Percentiles rank a stretch among this genome's conserved stretches.
These are phyloP conservation scores for Tylopilus intermedius DNA, from an alignment of 768 basidiomycete genomes.

Conservation along the genomic window DNA sequence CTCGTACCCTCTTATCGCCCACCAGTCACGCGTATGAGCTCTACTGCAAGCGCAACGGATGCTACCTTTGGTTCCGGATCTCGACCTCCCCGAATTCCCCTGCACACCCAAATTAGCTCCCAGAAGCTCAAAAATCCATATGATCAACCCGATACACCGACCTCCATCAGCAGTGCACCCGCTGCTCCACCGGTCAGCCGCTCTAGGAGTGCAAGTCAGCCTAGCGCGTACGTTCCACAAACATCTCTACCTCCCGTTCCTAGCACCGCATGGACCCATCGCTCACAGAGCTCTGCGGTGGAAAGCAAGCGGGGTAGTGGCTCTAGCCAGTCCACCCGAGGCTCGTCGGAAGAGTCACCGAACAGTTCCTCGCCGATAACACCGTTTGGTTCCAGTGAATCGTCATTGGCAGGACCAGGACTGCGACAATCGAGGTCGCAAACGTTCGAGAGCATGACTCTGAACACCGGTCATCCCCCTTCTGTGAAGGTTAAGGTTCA, in stretches of 20 bases:
- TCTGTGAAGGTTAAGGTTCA: constrained; percentile 91
- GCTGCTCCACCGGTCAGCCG: constrained; percentile 41
- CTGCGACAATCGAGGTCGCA: constrained; percentile 54
- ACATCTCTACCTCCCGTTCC: constrained; percentile 49
- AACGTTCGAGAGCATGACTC: constrained; percentile 41
- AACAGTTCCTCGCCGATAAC: constrained; percentile 85
- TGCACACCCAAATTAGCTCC: constrained; percentile 70
- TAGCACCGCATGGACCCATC: constrained; percentile 45
- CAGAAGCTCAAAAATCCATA: constrained; percentile 52
- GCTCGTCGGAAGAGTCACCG: constrained; percentile 80
- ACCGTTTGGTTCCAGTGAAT: constrained; percentile 86
- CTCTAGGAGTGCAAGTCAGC: constrained; percentile 77
- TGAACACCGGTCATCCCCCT: constrained; percentile 29
- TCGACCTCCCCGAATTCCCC: constrained; percentile 38
- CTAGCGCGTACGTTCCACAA: constrained; percentile 61
- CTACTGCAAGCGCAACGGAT: constrained; percentile 43
- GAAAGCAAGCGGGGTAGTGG: constrained; percentile 75
- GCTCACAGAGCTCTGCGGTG: constrained; percentile 36
- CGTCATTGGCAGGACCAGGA: constrained; percentile 58
- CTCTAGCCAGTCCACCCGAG: constrained; percentile 73
- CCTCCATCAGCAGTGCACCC: constrained; percentile 23
- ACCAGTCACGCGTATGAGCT: constrained; percentile 44
- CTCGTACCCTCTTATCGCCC: constrained; percentile 34
- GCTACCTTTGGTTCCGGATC: constrained; percentile 29
- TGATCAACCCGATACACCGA: constrained; percentile 41